Evolutionary conservation across 257 asterid genomes (phyloP).

Genomic region (Scutellaria minor): DNA sequence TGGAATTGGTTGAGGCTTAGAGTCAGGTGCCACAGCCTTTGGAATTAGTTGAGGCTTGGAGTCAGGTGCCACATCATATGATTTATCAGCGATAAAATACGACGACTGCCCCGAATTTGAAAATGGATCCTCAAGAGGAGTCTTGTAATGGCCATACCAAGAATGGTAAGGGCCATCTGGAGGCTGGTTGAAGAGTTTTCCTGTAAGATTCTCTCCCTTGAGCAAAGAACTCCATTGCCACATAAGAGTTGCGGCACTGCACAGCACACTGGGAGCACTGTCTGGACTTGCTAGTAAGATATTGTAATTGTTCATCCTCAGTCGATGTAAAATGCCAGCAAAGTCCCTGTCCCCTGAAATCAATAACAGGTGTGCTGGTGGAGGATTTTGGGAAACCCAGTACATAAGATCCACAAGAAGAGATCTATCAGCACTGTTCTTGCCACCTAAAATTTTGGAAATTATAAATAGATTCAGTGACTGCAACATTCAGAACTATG

Average conservation of each 20-base stretch:
- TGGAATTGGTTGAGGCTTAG: slow-evolving; percentile 64
- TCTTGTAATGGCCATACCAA: slow-evolving; percentile 83
- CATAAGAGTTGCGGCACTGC: slow-evolving; percentile 94
- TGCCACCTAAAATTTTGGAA: slow-evolving; percentile 61
- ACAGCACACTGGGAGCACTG: slow-evolving; percentile 64
- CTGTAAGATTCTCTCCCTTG: slow-evolving; percentile 72
- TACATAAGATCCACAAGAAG: slow-evolving; percentile 90
- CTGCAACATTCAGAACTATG: slow-evolving; percentile 13
- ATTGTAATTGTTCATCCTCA: slow-evolving; percentile 90
- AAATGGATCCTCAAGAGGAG: slow-evolving; percentile 80
- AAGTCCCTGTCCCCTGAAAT: slow-evolving; percentile 91
- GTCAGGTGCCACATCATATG: slow-evolving; percentile 49
- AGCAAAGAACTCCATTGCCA: slow-evolving; percentile 91
- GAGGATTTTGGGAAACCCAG: slow-evolving; percentile 97
- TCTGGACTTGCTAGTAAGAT: slow-evolving; percentile 79
- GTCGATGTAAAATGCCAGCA: slow-evolving; percentile 76
- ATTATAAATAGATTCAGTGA: neutral
- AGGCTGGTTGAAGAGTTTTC: slow-evolving; percentile 89
- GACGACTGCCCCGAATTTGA: slow-evolving; percentile 51
- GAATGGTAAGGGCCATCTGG: slow-evolving; percentile 92
- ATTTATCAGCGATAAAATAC: slow-evolving; percentile 39
- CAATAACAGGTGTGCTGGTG: slow-evolving; percentile 89
- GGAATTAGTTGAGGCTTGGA: slow-evolving; percentile 64
- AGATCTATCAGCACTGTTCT: slow-evolving; percentile 93
- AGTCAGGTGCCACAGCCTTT: slow-evolving; percentile 48